phyloP scores from a whole-genome alignment of 2,329 filamentous ascomycete species.

The Colletotrichum ledebouriae region DNA sequence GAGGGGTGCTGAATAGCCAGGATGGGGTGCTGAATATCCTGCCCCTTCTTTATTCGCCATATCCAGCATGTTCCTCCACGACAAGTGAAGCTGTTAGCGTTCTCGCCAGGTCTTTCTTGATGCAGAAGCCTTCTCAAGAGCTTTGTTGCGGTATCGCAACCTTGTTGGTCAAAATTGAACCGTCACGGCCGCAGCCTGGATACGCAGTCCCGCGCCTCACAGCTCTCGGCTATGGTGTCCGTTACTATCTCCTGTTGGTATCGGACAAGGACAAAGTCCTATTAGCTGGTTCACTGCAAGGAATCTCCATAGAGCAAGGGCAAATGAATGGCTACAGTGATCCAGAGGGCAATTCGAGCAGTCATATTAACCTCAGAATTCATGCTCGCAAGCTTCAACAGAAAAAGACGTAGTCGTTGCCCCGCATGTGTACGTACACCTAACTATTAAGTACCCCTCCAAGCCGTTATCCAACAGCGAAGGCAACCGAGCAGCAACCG shows the following conservation, averaged over 20 bases:
- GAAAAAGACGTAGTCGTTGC: conserved; percentile 18
- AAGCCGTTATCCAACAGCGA: conserved; percentile 3
- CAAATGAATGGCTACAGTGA: neutral
- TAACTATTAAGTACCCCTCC: conserved; percentile 19
- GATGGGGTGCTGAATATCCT: too few relatives aligned
- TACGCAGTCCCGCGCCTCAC: too few relatives aligned
- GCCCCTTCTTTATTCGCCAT: conserved; percentile 18
- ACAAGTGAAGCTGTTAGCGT: neutral
- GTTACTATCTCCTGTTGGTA: neutral
- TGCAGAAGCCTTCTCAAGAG: neutral
- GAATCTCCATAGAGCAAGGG: neutral
- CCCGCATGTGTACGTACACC: conserved; percentile 36
- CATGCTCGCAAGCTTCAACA: conserved; percentile 18
- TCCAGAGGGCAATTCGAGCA: conserved; percentile 8
- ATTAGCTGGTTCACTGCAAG: neutral
- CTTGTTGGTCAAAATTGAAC: conserved; percentile 12
- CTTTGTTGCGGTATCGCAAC: neutral
- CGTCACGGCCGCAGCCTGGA: conserved; percentile 6
- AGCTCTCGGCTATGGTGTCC: too few relatives aligned
- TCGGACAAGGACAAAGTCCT: neutral
- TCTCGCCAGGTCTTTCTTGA: neutral
- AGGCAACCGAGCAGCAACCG: conserved; percentile 27
- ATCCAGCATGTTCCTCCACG: neutral
- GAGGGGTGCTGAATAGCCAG: too few relatives aligned
- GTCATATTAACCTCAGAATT: neutral